Percentiles rank a stretch among this genome's conserved stretches.
Evolutionary conservation across 306 rosid genomes (phyloP).

Genomic region (Pachyrhizus erosus): DNA sequence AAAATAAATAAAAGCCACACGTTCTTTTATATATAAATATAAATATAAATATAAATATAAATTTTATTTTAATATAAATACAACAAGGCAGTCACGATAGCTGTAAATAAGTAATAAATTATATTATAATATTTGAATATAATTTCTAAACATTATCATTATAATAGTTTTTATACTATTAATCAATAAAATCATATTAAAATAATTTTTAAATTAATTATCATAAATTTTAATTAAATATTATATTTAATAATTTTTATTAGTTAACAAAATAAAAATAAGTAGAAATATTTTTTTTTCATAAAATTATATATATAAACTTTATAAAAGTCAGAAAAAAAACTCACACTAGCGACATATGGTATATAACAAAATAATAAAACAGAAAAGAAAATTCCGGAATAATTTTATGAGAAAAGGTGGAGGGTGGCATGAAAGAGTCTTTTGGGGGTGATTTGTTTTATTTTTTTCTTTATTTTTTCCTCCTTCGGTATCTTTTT

Average conservation of each 20-base stretch:
- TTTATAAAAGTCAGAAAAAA: not conserved
- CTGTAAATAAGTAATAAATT: not conserved
- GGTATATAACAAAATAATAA: not conserved
- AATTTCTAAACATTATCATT: too few species aligned
- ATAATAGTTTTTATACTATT: too few species aligned
- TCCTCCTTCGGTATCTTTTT: not conserved
- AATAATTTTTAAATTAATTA: not conserved
- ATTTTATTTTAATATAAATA: too few species aligned
- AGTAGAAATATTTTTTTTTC: too few species aligned
- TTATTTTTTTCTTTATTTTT: not conserved
- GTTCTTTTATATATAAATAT: not conserved
- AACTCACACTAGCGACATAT: not conserved
- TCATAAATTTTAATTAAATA: not conserved
- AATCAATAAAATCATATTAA: too few species aligned
- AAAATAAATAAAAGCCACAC: not conserved
- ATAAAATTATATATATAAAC: not conserved
- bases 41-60: not conserved
- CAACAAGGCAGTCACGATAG: too few species aligned
- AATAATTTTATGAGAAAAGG: slow-evolving; percentile 27
- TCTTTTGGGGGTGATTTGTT: not conserved
- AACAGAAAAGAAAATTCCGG: not conserved
- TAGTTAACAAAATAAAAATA: too few species aligned
- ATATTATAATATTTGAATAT: too few species aligned
- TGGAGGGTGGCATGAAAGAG: slow-evolving; percentile 27
- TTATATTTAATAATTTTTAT: too few species aligned